A percentile compares a stretch with the other conserved stretches of the same genome.
Conservation (phyloP, 768 basidiomycete genomes). For the Rhodocollybia butyracea region DNA sequence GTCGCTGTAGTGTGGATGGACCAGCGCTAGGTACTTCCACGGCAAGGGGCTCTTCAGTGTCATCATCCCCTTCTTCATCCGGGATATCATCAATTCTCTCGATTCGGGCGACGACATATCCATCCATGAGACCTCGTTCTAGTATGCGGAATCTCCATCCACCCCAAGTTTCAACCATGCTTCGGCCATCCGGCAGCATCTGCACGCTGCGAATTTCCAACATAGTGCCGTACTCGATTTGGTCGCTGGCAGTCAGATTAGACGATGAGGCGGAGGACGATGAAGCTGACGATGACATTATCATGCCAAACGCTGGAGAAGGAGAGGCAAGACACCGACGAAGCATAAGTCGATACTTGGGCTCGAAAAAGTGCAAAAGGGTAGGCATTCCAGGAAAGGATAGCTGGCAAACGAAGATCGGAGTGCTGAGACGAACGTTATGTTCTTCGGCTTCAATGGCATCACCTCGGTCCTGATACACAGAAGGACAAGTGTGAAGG, state of each 20-base stretch:
- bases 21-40: background rate
- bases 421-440: conserved; percentile 77
- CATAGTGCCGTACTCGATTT: conserved; percentile 88
- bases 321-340: conserved; percentile 85
- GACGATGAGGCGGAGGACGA: conserved; percentile 18
- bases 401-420: conserved; percentile 88
- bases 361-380: conserved; percentile 90
- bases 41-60: background rate
- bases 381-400: conserved; percentile 92
- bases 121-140: conserved; percentile 81
- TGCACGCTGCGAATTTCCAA: conserved; percentile 83
- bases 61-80: conserved; percentile 34
- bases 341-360: conserved; percentile 92
- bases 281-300: conserved; percentile 61
- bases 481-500: conserved; percentile 60
- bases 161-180: conserved; percentile 68
- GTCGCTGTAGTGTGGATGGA: background rate
- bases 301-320: conserved; percentile 87
- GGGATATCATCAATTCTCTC: conserved; percentile 50
- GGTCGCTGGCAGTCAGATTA: conserved; percentile 21
- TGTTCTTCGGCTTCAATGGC: conserved; percentile 75
- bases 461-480: conserved; percentile 59
- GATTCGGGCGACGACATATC: conserved; percentile 83
- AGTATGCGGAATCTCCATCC: conserved; percentile 79
- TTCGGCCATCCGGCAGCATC: conserved; percentile 86